These are phyloP conservation scores for Trametes polyzona DNA, from an alignment of 1,284 basidiomycete species.

Conservation along the genomic window DNA sequence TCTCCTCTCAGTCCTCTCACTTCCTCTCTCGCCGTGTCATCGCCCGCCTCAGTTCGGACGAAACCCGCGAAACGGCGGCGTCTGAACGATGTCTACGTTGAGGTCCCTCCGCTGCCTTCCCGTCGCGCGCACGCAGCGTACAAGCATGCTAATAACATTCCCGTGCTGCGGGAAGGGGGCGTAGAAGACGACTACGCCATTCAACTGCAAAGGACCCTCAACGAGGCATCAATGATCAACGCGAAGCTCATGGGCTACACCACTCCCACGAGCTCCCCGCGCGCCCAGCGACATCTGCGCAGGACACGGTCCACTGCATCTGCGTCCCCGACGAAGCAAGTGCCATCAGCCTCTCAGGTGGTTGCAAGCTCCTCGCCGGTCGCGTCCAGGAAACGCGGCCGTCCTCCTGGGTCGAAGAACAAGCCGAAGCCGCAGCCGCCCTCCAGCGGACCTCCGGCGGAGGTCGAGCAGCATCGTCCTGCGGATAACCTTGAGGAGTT, in stretches of 20 bases:
- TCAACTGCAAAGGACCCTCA: conserved; percentile 2
- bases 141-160: not conserved
- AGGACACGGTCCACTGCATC: not conserved
- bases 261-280: not conserved
- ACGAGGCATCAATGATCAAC: conserved; percentile 5
- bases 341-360: not conserved
- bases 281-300: not conserved
- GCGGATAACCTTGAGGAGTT: conserved; percentile 14
- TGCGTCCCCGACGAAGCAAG: not conserved
- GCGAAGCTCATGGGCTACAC: not conserved
- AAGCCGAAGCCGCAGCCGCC: not conserved
- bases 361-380: not conserved
- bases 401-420: conserved; percentile 2
- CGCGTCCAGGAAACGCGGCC: conserved; percentile 7
- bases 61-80: conserved; percentile 9
- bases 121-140: conserved; percentile 1
- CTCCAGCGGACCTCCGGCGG: too few species aligned
- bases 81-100: conserved; percentile 5
- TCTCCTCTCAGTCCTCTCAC: not conserved
- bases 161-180: not conserved
- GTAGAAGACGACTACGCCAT: conserved; percentile 7
- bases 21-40: too few species aligned
- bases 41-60: not conserved
- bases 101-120: conserved; percentile 10
- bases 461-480: not conserved